phyloP scores from a whole-genome alignment of 2,329 filamentous ascomycete species.

The Mycocentrospora acerina region DNA sequence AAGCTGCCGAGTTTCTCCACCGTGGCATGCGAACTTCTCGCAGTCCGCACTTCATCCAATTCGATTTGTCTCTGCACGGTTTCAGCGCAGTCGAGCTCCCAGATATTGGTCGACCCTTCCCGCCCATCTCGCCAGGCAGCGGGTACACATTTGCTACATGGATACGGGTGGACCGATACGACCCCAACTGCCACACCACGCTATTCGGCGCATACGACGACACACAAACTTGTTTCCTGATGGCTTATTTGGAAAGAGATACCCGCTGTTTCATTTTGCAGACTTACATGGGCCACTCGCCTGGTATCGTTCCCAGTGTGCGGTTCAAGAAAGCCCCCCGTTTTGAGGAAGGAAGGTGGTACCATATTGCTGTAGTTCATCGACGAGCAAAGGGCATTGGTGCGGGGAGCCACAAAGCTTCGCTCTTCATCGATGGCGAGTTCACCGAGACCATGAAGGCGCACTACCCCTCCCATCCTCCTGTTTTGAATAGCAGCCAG shows the following conservation, averaged over 20 bases:
- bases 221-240: conserved; percentile 87
- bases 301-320: conserved; percentile 72
- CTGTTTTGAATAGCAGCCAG: conserved; percentile 61
- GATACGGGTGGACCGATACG: conserved; percentile 86
- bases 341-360: conserved; percentile 81
- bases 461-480: conserved; percentile 78
- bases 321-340: conserved; percentile 85
- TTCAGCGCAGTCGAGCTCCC: conserved; percentile 88
- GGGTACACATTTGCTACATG: conserved; percentile 92
- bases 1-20: conserved; percentile 69
- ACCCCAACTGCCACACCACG: conserved; percentile 83
- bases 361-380: conserved; percentile 89
- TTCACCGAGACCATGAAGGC: conserved; percentile 91
- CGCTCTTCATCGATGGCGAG: conserved; percentile 88
- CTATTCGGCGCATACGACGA: conserved; percentile 94
- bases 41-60: conserved; percentile 84
- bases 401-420: conserved; percentile 75
- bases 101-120: conserved; percentile 82
- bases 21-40: conserved; percentile 73
- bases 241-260: conserved; percentile 91
- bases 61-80: conserved; percentile 85
- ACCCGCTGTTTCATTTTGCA: conserved; percentile 93
- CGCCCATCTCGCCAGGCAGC: conserved; percentile 68
- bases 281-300: conserved; percentile 80
- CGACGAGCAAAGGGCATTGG: conserved; percentile 66